A percentile compares a stretch with the other conserved stretches of the same genome.
Evolutionary conservation across 805 yeast genomes (phyloP).

Genomic region (Wickerhamomyces chambardii): DNA sequence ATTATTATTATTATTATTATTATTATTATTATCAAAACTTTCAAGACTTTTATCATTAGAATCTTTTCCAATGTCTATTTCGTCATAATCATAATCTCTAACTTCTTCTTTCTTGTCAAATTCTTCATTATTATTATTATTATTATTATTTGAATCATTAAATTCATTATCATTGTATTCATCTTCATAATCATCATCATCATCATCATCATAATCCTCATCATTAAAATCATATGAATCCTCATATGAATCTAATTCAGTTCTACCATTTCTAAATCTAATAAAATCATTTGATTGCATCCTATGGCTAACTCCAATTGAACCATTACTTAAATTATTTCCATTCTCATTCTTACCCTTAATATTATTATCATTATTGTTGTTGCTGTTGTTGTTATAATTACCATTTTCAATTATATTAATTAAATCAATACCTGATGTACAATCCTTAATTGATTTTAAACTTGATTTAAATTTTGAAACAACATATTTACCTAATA

Average conservation of each 20-base stretch:
- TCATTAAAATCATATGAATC: background rate
- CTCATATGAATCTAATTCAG: background rate
- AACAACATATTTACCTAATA: conserved; percentile 15
- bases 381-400: too few species aligned
- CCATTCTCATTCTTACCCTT: background rate
- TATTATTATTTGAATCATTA: background rate
- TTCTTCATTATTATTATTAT: too few species aligned
- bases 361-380: too few species aligned
- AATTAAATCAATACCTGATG: background rate
- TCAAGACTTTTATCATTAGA: too few species aligned
- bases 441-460: background rate
- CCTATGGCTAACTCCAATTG: too few species aligned
- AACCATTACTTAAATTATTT: too few species aligned
- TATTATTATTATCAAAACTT: too few species aligned
- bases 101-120: too few species aligned
- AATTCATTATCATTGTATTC: background rate
- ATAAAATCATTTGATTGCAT: background rate
- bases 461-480: conserved; percentile 4
- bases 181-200: too few species aligned
- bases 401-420: background rate
- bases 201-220: background rate
- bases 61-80: background rate
- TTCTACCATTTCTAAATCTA: background rate
- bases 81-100: background rate
- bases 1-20: too few species aligned